These are phyloP conservation scores for Conoideocrella luteorostrata DNA, from an alignment of 2,329 filamentous ascomycete genomes.

Conservation along the genomic window DNA sequence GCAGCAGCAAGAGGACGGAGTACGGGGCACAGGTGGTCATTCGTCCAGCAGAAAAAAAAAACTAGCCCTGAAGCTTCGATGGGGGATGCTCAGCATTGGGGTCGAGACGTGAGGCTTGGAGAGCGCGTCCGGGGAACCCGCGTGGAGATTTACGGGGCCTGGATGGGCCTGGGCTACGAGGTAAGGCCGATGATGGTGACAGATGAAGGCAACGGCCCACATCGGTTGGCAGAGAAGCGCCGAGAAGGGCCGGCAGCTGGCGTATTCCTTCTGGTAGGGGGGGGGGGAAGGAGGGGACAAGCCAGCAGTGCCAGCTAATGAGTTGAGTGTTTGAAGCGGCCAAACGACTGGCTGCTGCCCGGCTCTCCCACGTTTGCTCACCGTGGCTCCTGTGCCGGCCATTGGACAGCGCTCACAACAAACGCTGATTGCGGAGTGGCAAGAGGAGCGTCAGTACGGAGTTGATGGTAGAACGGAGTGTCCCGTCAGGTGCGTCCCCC, in stretches of 20 bases:
- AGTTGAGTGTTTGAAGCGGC: not conserved
- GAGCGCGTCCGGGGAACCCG: slow-evolving; percentile 24
- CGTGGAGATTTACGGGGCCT: slow-evolving; percentile 11
- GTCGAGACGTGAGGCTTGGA: slow-evolving; percentile 5
- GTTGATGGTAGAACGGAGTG: too few relatives aligned
- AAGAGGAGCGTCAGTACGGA: too few relatives aligned
- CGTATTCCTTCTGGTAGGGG: not conserved
- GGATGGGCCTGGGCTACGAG: slow-evolving; percentile 20
- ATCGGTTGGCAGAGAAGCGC: slow-evolving; percentile 24
- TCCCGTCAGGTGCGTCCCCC: too few relatives aligned
- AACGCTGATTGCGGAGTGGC: too few relatives aligned
- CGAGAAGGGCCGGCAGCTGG: slow-evolving; percentile 25
- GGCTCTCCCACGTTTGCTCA: not conserved
- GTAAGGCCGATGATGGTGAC: slow-evolving; percentile 22
- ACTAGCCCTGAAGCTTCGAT: too few relatives aligned
- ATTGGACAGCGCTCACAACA: not conserved
- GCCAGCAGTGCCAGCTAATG: too few relatives aligned
- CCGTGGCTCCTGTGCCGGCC: not conserved
- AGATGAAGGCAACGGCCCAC: slow-evolving; percentile 8
- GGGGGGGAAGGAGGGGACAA: not conserved
- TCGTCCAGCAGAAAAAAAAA: not conserved
- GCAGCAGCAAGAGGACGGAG: too few relatives aligned
- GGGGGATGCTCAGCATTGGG: not conserved
- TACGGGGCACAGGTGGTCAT: not conserved
- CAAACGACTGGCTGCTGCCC: slow-evolving; percentile 1